Percentiles rank a stretch among this genome's conserved stretches.
phyloP scores from a whole-genome alignment of 108 stramenopile genomes.

The Skeletonema menzelii region DNA sequence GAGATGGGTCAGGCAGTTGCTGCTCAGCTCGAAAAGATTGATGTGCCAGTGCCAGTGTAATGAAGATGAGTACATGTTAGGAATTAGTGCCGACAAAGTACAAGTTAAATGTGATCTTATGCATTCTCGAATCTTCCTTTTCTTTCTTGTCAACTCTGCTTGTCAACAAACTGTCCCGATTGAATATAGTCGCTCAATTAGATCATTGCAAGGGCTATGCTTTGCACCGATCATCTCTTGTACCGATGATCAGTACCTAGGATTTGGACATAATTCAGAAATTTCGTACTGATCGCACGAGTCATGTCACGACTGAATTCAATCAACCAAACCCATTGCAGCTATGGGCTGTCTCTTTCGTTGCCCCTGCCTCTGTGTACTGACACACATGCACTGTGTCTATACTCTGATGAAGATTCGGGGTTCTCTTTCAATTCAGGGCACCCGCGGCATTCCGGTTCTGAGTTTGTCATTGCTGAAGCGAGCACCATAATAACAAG shows the following conservation, averaged over 20 bases:
- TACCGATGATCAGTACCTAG: too few relatives aligned
- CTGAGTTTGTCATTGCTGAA: neutral
- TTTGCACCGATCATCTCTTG: too few relatives aligned
- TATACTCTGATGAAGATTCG: neutral
- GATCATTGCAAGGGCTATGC: too few relatives aligned
- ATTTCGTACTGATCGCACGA: neutral
- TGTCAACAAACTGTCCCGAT: too few relatives aligned
- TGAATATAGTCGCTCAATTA: too few relatives aligned
- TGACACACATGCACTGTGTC: neutral
- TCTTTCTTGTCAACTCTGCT: too few relatives aligned
- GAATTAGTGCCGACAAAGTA: neutral
- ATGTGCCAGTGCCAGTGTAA: slow-evolving; percentile 41
- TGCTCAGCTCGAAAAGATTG: slow-evolving; percentile 52
- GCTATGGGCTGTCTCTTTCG: neutral
- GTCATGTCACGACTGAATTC: neutral
- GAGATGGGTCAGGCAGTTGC: slow-evolving; percentile 90
- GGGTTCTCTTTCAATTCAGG: too few relatives aligned
- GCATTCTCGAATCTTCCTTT: too few relatives aligned
- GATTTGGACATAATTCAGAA: too few relatives aligned
- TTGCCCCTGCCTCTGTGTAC: neutral
- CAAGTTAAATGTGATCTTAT: too few relatives aligned
- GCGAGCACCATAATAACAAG: neutral
- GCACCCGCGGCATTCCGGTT: neutral
- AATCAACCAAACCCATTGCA: too few relatives aligned
- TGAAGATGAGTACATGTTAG: neutral